These are phyloP conservation scores for Coccinonectria pachysandricola DNA, from an alignment of 2,329 filamentous ascomycete genomes.

Conservation along the genomic window DNA sequence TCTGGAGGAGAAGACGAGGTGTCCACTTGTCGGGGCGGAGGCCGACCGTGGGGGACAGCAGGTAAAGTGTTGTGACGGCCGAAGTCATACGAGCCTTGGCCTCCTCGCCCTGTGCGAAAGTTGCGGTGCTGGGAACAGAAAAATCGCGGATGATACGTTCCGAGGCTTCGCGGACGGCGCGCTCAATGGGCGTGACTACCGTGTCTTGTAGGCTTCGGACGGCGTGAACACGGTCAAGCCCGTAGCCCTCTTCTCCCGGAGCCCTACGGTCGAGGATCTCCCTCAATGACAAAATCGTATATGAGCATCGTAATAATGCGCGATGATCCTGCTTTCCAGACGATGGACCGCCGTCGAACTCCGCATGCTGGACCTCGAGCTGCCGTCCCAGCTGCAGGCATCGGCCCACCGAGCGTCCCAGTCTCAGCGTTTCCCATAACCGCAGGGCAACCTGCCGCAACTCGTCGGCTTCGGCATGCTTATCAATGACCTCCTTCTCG, in stretches of 20 bases:
- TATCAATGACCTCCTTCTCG: slow-evolving; percentile 75
- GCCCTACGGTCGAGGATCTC: slow-evolving; percentile 60
- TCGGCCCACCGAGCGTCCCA: slow-evolving; percentile 66
- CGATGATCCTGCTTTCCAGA: slow-evolving; percentile 59
- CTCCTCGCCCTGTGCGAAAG: slow-evolving; percentile 60
- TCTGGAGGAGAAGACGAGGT: slow-evolving; percentile 63
- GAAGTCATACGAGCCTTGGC: slow-evolving; percentile 63
- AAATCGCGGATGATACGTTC: slow-evolving; percentile 80
- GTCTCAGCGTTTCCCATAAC: slow-evolving; percentile 67
- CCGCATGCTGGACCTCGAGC: slow-evolving; percentile 74
- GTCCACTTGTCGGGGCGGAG: slow-evolving; percentile 45
- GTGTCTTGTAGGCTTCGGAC: slow-evolving; percentile 61
- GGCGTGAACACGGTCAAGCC: slow-evolving; percentile 63
- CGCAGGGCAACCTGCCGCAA: slow-evolving; percentile 67
- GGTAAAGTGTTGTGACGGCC: slow-evolving; percentile 66
- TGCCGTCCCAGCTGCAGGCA: slow-evolving; percentile 76
- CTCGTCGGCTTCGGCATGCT: slow-evolving; percentile 78
- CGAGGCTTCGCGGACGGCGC: slow-evolving; percentile 59
- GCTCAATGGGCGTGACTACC: slow-evolving; percentile 62
- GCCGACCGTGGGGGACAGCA: slow-evolving; percentile 60
- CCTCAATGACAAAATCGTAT: slow-evolving; percentile 66
- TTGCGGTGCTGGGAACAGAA: slow-evolving; percentile 49
- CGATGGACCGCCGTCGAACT: slow-evolving; percentile 33
- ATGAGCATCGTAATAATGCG: slow-evolving; percentile 70
- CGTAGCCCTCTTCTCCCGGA: slow-evolving; percentile 64